phyloP scores from a whole-genome alignment of 345 rosid genomes.

The Pistacia integerrima region DNA sequence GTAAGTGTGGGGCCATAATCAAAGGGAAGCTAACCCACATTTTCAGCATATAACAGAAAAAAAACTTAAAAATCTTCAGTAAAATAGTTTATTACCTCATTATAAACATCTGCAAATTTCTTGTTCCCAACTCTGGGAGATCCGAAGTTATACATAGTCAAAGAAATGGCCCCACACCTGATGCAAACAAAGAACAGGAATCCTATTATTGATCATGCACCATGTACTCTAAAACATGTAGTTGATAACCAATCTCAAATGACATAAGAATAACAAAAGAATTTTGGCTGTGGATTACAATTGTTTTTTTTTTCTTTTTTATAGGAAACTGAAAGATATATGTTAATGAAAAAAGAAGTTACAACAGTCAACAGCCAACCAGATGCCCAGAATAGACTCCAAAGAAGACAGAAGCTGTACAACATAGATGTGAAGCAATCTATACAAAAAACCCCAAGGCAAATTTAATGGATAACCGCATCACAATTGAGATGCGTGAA shows the following conservation, averaged over 20 bases:
- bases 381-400: no score
- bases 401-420: no score
- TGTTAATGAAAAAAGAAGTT: no score
- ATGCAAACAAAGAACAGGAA: slow-evolving; percentile 14
- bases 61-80: slow-evolving; percentile 11
- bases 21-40: slow-evolving; percentile 4
- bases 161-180: slow-evolving; percentile 68
- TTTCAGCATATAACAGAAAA: slow-evolving; percentile 8
- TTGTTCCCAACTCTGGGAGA: slow-evolving; percentile 97
- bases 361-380: no score
- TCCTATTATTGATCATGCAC: slow-evolving; percentile 3
- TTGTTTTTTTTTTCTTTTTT: no score
- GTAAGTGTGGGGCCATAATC: neutral
- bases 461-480: no score
- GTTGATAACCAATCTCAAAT: neutral
- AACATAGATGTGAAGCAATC: no score
- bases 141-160: slow-evolving; percentile 95
- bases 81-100: slow-evolving; percentile 53
- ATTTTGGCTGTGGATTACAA: neutral
- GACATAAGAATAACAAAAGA: neutral
- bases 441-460: no score
- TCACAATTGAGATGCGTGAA: no score
- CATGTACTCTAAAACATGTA: neutral
- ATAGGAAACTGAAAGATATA: no score
- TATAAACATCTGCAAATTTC: slow-evolving; percentile 81